A percentile compares a stretch with the other conserved stretches of the same genome.
Evolutionary conservation across 371 early-diverging fungal genomes (phyloP).

Genomic region (Actinomortierella wolfii): DNA sequence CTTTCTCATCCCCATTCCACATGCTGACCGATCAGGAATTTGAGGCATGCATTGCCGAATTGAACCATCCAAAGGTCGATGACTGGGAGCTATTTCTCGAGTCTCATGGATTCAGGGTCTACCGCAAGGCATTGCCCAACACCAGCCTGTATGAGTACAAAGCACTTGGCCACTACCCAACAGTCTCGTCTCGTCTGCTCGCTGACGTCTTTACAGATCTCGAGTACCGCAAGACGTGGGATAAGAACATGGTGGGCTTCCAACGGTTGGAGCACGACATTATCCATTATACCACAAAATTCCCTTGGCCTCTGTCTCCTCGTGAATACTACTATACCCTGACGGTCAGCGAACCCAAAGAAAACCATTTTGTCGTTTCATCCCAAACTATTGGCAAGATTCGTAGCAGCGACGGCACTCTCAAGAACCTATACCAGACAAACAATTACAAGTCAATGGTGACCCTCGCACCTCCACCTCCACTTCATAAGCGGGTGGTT

Average conservation of each 20-base stretch:
- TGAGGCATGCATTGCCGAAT: slow-evolving; percentile 37
- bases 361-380: slow-evolving; percentile 33
- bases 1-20: background rate
- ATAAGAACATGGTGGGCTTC: slow-evolving; percentile 56
- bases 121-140: slow-evolving; percentile 42
- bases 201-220: slow-evolving; percentile 50
- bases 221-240: slow-evolving; percentile 57
- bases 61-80: slow-evolving; percentile 33
- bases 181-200: slow-evolving; percentile 27
- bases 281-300: slow-evolving; percentile 48
- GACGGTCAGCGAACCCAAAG: slow-evolving; percentile 43
- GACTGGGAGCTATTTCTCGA: slow-evolving; percentile 47
- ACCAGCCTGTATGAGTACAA: slow-evolving; percentile 45
- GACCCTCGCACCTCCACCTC: slow-evolving; percentile 25
- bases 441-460: slow-evolving; percentile 49
- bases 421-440: slow-evolving; percentile 24
- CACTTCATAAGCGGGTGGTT: no score
- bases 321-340: slow-evolving; percentile 54
- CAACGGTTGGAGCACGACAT: slow-evolving; percentile 41
- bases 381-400: slow-evolving; percentile 45
- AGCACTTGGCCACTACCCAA: slow-evolving; percentile 45
- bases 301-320: slow-evolving; percentile 58
- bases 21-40: slow-evolving; percentile 46
- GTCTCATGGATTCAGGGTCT: slow-evolving; percentile 43
- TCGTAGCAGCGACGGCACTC: slow-evolving; percentile 26